Conservation (phyloP, 2,329 filamentous ascomycete species). For the Fonsecaea monophora region DNA sequence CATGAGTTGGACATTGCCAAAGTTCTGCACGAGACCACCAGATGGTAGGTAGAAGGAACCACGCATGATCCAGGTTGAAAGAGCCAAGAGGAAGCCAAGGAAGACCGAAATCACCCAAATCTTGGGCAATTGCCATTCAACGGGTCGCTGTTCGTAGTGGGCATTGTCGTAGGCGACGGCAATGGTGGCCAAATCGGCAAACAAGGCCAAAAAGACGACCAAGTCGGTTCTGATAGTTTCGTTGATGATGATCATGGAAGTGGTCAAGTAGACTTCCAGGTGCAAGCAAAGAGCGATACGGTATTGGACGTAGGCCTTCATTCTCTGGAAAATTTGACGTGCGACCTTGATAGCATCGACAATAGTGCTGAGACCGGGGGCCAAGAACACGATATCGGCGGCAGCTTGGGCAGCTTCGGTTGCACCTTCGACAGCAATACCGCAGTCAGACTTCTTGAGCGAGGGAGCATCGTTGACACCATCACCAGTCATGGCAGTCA, state of each 20-base stretch:
- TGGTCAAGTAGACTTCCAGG: conserved; percentile 77
- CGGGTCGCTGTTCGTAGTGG: conserved; percentile 74
- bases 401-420: conserved; percentile 75
- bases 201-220: conserved; percentile 79
- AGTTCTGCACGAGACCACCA: conserved; percentile 78
- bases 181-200: conserved; percentile 79
- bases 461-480: conserved; percentile 78
- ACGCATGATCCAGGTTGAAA: conserved; percentile 75
- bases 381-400: conserved; percentile 76
- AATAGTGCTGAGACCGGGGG: conserved; percentile 73
- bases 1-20: conserved; percentile 75
- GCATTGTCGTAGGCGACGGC: conserved; percentile 81
- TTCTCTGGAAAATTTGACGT: conserved; percentile 77
- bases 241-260: conserved; percentile 80
- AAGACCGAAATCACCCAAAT: conserved; percentile 78
- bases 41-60: conserved; percentile 71
- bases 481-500: conserved; percentile 79
- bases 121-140: conserved; percentile 82
- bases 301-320: conserved; percentile 80
- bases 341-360: conserved; percentile 76
- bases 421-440: conserved; percentile 75
- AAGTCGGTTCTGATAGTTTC: conserved; percentile 75
- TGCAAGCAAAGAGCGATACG: conserved; percentile 77
- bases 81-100: conserved; percentile 71
- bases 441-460: conserved; percentile 76